Evolutionary conservation across 2,329 filamentous ascomycete species (phyloP).

Genomic region (Xylaria multiplex): DNA sequence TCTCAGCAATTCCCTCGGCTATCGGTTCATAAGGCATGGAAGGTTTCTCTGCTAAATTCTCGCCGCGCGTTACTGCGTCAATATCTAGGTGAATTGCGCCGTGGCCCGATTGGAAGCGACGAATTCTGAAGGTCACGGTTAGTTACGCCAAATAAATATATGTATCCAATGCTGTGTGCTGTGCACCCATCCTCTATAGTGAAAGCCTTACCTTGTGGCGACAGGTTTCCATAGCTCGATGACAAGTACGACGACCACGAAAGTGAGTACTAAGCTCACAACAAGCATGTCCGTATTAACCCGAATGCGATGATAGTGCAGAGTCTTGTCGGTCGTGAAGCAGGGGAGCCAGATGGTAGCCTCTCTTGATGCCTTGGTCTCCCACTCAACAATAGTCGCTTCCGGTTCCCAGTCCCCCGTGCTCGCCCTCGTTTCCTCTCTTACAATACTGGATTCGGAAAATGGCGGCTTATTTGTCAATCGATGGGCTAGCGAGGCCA

Average conservation of each 20-base stretch:
- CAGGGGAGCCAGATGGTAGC: conserved; percentile 44
- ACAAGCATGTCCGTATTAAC: conserved; percentile 45
- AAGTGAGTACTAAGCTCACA: conserved; percentile 40
- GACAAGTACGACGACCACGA: conserved; percentile 39
- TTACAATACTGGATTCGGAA: conserved; percentile 45
- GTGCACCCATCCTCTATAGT: neutral
- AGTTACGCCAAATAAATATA: conserved; percentile 15
- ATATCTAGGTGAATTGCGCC: conserved; percentile 43
- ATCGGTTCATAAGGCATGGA: conserved; percentile 11
- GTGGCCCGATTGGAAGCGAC: conserved; percentile 31
- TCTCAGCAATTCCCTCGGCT: conserved; percentile 24
- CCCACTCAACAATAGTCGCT: conserved; percentile 45
- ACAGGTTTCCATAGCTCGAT: conserved; percentile 42
- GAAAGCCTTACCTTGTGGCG: conserved; percentile 39
- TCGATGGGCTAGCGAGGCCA: conserved; percentile 37
- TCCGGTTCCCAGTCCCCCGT: conserved; percentile 39
- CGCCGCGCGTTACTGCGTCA: conserved; percentile 28
- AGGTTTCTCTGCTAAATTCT: conserved; percentile 12
- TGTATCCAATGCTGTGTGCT: neutral
- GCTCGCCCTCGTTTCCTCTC: conserved; percentile 45
- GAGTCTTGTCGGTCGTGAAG: conserved; percentile 39
- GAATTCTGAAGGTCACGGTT: conserved; percentile 36
- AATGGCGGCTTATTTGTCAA: conserved; percentile 41
- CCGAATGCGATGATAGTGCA: conserved; percentile 43
- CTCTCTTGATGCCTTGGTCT: conserved; percentile 46